Evolutionary conservation across 2,329 filamentous ascomycete genomes (phyloP).

Genomic region (Monilinia polystroma): DNA sequence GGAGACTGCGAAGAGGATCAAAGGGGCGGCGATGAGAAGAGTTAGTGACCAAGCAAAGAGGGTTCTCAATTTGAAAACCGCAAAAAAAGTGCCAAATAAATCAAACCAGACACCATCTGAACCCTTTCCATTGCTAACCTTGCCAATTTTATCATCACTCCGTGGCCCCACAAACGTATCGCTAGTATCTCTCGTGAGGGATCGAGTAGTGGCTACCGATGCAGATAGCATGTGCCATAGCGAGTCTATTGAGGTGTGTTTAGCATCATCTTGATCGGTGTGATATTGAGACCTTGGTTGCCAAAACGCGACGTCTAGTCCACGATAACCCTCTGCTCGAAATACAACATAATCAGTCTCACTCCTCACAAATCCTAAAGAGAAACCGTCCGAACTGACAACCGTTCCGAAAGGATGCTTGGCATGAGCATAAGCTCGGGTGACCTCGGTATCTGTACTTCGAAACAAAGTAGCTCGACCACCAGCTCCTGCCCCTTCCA

Average conservation of each 20-base stretch:
- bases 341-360: constrained; percentile 90
- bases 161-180: constrained; percentile 62
- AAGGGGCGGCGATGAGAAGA: constrained; percentile 74
- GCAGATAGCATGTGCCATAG: constrained; percentile 96
- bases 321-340: constrained; percentile 75
- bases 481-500: constrained; percentile 92
- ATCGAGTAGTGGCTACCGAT: constrained; percentile 70
- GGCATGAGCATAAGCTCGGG: constrained; percentile 69
- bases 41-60: constrained; percentile 87
- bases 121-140: constrained; percentile 64
- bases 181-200: constrained; percentile 67
- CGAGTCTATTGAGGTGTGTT: constrained; percentile 67
- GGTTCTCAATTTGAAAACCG: constrained; percentile 74
- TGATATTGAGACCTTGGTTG: constrained; percentile 84
- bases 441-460: constrained; percentile 82
- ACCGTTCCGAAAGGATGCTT: constrained; percentile 81
- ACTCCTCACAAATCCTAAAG: constrained; percentile 73
- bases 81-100: constrained; percentile 76
- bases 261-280: constrained; percentile 81
- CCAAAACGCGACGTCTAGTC: constrained; percentile 90
- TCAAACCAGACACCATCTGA: constrained; percentile 89
- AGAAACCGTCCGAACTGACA: constrained; percentile 80
- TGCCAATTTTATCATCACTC: constrained; percentile 55
- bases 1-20: constrained; percentile 68
- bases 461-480: constrained; percentile 86